phyloP scores from a whole-genome alignment of 495 filamentous ascomycete genomes.

The Aspergillus bertholletiae region DNA sequence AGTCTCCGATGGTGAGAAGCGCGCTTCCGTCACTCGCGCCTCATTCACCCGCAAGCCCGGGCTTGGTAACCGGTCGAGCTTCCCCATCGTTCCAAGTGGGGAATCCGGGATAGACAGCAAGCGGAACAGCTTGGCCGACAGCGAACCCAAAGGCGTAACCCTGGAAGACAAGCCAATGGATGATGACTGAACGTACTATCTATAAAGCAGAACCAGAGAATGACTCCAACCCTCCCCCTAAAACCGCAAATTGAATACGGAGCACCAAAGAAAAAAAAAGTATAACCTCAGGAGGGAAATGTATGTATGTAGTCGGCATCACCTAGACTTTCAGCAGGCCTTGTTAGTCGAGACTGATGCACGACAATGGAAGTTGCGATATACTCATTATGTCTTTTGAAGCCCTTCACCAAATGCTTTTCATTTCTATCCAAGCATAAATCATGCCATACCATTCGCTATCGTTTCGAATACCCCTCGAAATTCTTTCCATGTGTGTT shows the following conservation, averaged over 20 bases:
- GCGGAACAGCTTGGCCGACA: slow-evolving; percentile 41
- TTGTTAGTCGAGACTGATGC: slow-evolving; percentile 7
- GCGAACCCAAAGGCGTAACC: slow-evolving; percentile 63
- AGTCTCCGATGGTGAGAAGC: slow-evolving; percentile 41
- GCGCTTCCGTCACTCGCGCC: slow-evolving; percentile 41
- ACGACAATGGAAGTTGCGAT: background rate
- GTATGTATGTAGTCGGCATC: background rate
- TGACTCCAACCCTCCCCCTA: too few relatives aligned
- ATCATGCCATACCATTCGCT: slow-evolving; percentile 12
- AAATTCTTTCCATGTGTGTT: slow-evolving; percentile 21
- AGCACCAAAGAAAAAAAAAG: background rate
- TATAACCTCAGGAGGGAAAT: background rate
- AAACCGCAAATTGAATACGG: too few relatives aligned
- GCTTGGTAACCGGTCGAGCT: slow-evolving; percentile 42
- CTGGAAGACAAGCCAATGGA: slow-evolving; percentile 85
- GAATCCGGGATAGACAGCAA: slow-evolving; percentile 39
- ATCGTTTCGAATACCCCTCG: slow-evolving; percentile 18
- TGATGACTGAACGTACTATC: slow-evolving; percentile 37
- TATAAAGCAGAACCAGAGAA: too few relatives aligned
- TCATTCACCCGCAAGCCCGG: slow-evolving; percentile 37
- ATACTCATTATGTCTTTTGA: background rate
- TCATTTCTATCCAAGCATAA: slow-evolving; percentile 18
- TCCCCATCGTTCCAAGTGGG: slow-evolving; percentile 26
- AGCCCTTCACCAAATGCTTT: slow-evolving; percentile 2
- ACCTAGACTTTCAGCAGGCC: slow-evolving; percentile 12